These are phyloP conservation scores for Meredithiella fracta DNA, from an alignment of 2,329 filamentous ascomycete species.

Conservation along the genomic window DNA sequence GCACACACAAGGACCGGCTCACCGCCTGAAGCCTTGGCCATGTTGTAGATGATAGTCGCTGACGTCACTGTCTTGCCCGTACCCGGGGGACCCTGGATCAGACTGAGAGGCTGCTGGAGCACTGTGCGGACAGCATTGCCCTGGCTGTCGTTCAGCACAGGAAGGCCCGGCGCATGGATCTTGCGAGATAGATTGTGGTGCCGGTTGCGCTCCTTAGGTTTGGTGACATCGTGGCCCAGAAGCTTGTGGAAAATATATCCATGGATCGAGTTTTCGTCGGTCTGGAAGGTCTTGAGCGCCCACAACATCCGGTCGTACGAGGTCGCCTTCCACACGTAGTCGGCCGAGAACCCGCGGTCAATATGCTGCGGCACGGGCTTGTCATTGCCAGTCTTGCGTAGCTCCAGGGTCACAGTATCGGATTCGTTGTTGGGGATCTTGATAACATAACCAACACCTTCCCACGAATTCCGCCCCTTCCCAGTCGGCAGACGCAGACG, in stretches of 20 bases:
- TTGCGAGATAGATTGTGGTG: conserved; percentile 78
- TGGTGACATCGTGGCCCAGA: conserved; percentile 83
- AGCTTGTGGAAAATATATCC: conserved; percentile 98
- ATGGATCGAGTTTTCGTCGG: conserved; percentile 95
- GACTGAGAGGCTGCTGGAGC: conserved; percentile 76
- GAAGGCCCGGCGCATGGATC: conserved; percentile 85
- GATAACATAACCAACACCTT: conserved; percentile 95
- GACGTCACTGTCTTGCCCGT: conserved; percentile 98
- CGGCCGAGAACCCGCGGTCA: conserved; percentile 93
- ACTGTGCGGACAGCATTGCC: conserved; percentile 94
- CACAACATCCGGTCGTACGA: conserved; percentile 98
- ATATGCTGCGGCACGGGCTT: conserved; percentile 92
- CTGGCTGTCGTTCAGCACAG: conserved; percentile 88
- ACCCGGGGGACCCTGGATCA: conserved; percentile 92
- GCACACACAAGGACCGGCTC: conserved; percentile 93
- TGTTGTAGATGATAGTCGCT: conserved; percentile 93
- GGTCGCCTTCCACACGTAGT: conserved; percentile 99
- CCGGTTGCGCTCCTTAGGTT: conserved; percentile 58
- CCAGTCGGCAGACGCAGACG: conserved; percentile 78
- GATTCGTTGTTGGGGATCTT: conserved; percentile 99
- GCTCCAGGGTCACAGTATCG: conserved; percentile 87
- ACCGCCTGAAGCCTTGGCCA: conserved; percentile 74
- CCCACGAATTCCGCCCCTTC: conserved; percentile 81
- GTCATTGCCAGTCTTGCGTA: conserved; percentile 87
- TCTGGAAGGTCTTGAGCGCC: conserved; percentile 97